Percentiles rank a stretch among this genome's conserved stretches.
phyloP scores from a whole-genome alignment of 331 rosid genomes.

The Erythrophleum ivorense region DNA sequence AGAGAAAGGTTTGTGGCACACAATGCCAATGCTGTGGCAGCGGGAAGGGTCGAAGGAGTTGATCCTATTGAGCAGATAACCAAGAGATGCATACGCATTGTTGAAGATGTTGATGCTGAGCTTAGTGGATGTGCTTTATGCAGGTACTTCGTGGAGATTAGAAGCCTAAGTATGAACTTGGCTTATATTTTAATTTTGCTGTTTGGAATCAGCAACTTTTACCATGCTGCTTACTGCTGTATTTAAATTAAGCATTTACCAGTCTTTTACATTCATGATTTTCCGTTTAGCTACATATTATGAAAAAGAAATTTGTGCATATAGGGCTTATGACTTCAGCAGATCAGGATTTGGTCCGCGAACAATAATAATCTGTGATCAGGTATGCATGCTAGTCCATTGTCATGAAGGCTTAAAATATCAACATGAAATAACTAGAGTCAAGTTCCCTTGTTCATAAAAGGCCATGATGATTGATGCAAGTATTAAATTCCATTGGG shows the following conservation, averaged over 20 bases:
- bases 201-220: constrained; percentile 25
- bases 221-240: constrained; percentile 13
- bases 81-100: constrained; percentile 91
- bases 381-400: constrained; percentile 54
- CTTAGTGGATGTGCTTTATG: constrained; percentile 91
- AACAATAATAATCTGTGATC: constrained; percentile 97
- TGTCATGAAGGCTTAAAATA: constrained; percentile 23
- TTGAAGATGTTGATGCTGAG: constrained; percentile 79
- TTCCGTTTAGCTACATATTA: constrained; percentile 26
- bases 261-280: not conserved
- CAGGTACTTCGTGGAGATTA: constrained; percentile 52
- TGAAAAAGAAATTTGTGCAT: constrained; percentile 30
- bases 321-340: constrained; percentile 92
- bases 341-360: constrained; percentile 99
- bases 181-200: constrained; percentile 20
- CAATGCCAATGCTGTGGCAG: constrained; percentile 86
- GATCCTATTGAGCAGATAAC: constrained; percentile 89
- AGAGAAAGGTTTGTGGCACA: constrained; percentile 66
- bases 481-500: constrained; percentile 19
- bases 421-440: constrained; percentile 6
- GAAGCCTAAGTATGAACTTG: constrained; percentile 25
- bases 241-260: constrained; percentile 29
- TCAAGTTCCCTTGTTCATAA: constrained; percentile 30
- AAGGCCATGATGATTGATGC: constrained; percentile 37
- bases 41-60: constrained; percentile 88